Percentiles rank a stretch among this genome's conserved stretches.
These are phyloP conservation scores for Plantago major DNA, from an alignment of 257 asterid genomes.

Conservation along the genomic window DNA sequence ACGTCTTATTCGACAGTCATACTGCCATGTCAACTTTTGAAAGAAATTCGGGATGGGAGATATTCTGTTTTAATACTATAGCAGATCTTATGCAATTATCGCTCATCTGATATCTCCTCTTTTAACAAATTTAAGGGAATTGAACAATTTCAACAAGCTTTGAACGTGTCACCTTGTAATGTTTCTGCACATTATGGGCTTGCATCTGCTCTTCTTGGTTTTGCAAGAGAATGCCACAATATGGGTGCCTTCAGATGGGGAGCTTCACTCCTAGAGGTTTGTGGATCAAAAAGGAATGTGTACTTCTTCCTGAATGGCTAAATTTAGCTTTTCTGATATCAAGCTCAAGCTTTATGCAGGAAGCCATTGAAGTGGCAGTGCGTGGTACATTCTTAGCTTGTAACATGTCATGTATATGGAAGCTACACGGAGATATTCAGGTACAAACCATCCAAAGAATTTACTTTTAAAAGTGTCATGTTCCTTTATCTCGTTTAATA, in stretches of 20 bases:
- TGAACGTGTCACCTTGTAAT: slow-evolving; percentile 62
- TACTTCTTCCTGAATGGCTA: slow-evolving; percentile 20
- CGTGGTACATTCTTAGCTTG: slow-evolving; percentile 54
- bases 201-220: slow-evolving; percentile 78
- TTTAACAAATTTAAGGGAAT: slow-evolving; percentile 46
- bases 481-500: not conserved
- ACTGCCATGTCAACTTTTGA: too few species aligned
- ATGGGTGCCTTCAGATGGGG: slow-evolving; percentile 92
- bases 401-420: slow-evolving; percentile 79
- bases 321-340: slow-evolving; percentile 17
- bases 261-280: slow-evolving; percentile 84
- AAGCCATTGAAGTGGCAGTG: slow-evolving; percentile 70
- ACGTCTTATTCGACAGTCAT: too few species aligned
- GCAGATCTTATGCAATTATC: slow-evolving; percentile 1
- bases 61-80: not conserved
- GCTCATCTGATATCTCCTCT: slow-evolving; percentile 10
- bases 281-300: slow-evolving; percentile 22
- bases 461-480: not conserved
- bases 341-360: slow-evolving; percentile 45
- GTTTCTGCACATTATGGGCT: slow-evolving; percentile 82
- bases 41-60: too few species aligned
- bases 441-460: slow-evolving; percentile 29
- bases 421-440: slow-evolving; percentile 96
- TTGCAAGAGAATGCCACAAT: slow-evolving; percentile 75
- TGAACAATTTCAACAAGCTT: slow-evolving; percentile 74